Base-by-base conservation (phyloP, 805 yeast species). In the Metschnikowia picachoensis region DNA sequence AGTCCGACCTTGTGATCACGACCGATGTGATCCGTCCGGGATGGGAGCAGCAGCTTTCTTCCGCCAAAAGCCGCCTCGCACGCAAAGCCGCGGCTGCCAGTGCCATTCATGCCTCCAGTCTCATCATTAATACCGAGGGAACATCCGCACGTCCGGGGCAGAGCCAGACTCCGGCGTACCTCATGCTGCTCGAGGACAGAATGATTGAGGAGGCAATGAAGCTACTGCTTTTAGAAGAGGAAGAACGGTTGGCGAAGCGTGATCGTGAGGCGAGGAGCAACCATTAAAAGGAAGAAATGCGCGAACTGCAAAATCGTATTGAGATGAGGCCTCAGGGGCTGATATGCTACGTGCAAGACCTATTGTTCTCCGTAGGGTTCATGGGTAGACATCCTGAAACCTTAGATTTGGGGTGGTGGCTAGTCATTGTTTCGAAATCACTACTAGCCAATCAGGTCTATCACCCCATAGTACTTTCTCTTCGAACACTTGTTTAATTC, bases 1-100 rank as follows among this genome's bases (percentile, higher is more conserved):
- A 77, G 43, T 81, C 87, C 27, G 80, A 84, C 4, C 77, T 76
- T 11, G 96, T 87, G 4, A 75, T 90, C 25, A 82, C 92, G 0
- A 80, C 89, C 9, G 99, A 92, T 66, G 68, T 65, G 51, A 87
- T 92, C 35, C 75, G 97, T 42, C 98, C 99, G 1, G 96, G 88
- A 60, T 92, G 99, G 99, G 90, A 87, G 57, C 66, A 73, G 15
- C 85, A 82, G 52, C 74, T 92, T 39, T 72, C 76, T 8, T 74
- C 79, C 41, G 96, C 96, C 4, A 77, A 91, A 42, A 76, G 83
- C 48, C 83, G 83, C 53, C 68, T 89, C 31, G 96, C 95, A 0
- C 77, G 95, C 47, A 77, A 89, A 58, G 83, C 97, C 0, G 97
- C 97, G 0, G 88, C 96, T 12, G 98, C 98, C 0, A 87, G 88